A percentile compares a stretch with the other conserved stretches of the same genome.
Evolutionary conservation across 2,329 filamentous ascomycete genomes (phyloP).

Genomic region (Magnaporthiopsis rhizophila): DNA sequence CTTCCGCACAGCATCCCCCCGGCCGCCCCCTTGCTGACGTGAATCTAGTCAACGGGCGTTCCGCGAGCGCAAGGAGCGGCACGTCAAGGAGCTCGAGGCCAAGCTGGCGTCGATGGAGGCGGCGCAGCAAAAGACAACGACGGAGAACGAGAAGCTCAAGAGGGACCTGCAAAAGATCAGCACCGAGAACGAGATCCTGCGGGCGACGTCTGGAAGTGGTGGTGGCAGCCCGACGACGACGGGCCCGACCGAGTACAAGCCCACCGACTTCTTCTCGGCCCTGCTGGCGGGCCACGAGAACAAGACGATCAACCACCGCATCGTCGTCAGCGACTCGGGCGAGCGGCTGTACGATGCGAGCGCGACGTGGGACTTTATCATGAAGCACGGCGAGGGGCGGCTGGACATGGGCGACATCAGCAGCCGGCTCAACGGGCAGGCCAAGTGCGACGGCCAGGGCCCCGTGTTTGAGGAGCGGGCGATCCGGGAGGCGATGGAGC

Average conservation of each 20-base stretch:
- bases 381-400: slow-evolving; percentile 67
- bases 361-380: slow-evolving; percentile 85
- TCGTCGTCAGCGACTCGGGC: slow-evolving; percentile 57
- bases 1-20: too few relatives aligned
- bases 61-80: slow-evolving; percentile 88
- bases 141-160: slow-evolving; percentile 82
- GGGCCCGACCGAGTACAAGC: slow-evolving; percentile 63
- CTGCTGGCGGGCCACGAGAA: slow-evolving; percentile 54
- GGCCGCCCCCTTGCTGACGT: too few relatives aligned
- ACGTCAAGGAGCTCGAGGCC: slow-evolving; percentile 81
- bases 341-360: slow-evolving; percentile 65
- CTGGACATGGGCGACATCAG: slow-evolving; percentile 75
- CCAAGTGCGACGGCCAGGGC: slow-evolving; percentile 78
- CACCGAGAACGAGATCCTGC: slow-evolving; percentile 88
- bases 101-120: slow-evolving; percentile 74
- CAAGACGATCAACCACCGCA: slow-evolving; percentile 59
- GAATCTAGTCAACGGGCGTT: slow-evolving; percentile 77
- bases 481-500: slow-evolving; percentile 66
- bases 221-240: slow-evolving; percentile 30
- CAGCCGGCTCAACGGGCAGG: slow-evolving; percentile 64
- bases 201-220: slow-evolving; percentile 55
- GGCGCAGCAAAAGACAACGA: slow-evolving; percentile 60
- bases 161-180: slow-evolving; percentile 74
- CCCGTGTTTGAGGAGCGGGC: slow-evolving; percentile 78
- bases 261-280: slow-evolving; percentile 63